phyloP scores from a whole-genome alignment of 768 basidiomycete genomes.

The Podaxis sp. region DNA sequence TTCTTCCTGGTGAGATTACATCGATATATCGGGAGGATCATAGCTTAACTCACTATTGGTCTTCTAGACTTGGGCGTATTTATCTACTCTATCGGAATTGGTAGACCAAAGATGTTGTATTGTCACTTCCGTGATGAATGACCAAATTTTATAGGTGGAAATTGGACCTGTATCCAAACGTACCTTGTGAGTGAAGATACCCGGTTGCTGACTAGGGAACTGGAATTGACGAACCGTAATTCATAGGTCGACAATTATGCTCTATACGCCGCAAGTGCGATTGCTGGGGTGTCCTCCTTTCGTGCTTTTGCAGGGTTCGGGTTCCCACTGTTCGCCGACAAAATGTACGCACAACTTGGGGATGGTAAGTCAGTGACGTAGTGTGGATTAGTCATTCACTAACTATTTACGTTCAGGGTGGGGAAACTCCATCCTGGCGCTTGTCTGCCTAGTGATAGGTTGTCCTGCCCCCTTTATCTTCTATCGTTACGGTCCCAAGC shows the following conservation, averaged over 20 bases:
- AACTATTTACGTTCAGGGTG: conserved; percentile 37
- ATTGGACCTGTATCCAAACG: conserved; percentile 51
- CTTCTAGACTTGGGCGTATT: conserved; percentile 37
- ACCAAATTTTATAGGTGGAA: conserved; percentile 26
- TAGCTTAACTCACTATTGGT: not conserved
- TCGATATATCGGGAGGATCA: conserved; percentile 3
- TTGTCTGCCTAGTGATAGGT: conserved; percentile 49
- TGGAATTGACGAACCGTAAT: conserved; percentile 13
- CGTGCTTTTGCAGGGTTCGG: conserved; percentile 60
- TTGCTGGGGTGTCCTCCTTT: conserved; percentile 56
- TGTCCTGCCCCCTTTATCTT: conserved; percentile 49
- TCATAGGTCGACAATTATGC: conserved; percentile 71
- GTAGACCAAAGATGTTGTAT: conserved; percentile 21
- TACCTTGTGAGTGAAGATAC: conserved; percentile 49
- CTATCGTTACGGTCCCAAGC: conserved; percentile 36
- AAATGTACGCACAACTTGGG: conserved; percentile 54
- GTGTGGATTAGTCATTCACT: not conserved
- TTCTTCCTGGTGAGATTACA: conserved; percentile 46
- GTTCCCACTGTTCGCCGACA: conserved; percentile 64
- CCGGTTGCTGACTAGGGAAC: conserved; percentile 13
- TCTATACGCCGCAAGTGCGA: conserved; percentile 63
- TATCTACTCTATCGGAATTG: conserved; percentile 50
- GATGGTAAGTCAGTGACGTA: conserved; percentile 27
- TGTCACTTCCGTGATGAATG: not conserved
- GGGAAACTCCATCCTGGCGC: conserved; percentile 56